phyloP scores from a whole-genome alignment of 768 basidiomycete genomes.

The Collybia mongolica region DNA sequence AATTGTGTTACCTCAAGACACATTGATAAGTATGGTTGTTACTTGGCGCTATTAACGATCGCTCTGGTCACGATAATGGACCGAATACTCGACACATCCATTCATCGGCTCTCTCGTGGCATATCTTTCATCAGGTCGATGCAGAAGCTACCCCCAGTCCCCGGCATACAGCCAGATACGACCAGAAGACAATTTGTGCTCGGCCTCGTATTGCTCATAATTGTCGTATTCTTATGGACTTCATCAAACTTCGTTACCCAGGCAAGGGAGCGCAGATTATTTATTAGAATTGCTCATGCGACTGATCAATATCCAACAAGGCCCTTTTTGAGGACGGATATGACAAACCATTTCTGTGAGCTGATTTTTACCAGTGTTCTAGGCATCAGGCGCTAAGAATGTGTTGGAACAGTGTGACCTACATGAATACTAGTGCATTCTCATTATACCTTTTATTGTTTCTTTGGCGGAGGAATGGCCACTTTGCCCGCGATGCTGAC shows the following conservation, averaged over 20 bases:
- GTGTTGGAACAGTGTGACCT: conserved; percentile 64
- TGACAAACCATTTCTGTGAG: conserved; percentile 85
- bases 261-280: conserved; percentile 33
- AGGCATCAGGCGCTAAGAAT: neutral
- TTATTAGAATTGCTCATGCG: neutral
- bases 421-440: conserved; percentile 91
- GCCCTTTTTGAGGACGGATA: conserved; percentile 61
- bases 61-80: too few species aligned
- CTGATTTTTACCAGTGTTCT: conserved; percentile 5
- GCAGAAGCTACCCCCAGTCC: neutral
- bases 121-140: conserved; percentile 1
- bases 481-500: too few species aligned
- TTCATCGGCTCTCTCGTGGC: too few species aligned
- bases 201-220: conserved; percentile 68
- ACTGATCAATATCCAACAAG: conserved; percentile 21
- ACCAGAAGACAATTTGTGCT: conserved; percentile 35
- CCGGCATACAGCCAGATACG: conserved; percentile 3
- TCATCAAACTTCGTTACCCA: conserved; percentile 85
- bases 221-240: conserved; percentile 89
- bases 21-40: too few species aligned
- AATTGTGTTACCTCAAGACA: too few species aligned
- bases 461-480: conserved; percentile 12
- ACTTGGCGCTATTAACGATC: too few species aligned
- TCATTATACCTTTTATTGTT: conserved; percentile 72
- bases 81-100: too few species aligned